A percentile compares a stretch with the other conserved stretches of the same genome.
Conservation (phyloP, 371 early-diverging fungal species). For the Haplosporangium sp. region DNA sequence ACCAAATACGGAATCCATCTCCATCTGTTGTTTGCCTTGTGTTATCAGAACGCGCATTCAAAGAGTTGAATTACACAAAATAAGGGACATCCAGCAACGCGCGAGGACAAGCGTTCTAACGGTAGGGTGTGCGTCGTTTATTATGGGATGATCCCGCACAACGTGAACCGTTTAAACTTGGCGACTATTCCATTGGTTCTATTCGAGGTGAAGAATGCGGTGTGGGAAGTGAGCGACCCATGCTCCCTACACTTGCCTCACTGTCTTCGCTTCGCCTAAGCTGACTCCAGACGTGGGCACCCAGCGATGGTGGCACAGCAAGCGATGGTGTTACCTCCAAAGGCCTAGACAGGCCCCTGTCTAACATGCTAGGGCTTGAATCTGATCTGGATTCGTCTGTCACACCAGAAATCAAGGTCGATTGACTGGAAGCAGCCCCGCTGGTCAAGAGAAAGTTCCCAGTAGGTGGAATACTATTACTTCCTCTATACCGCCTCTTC, state of each 20-base stretch:
- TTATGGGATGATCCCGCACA: no score
- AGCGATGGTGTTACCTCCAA: slow-evolving; percentile 1
- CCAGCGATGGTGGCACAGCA: slow-evolving; percentile 5
- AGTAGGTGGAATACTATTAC: background rate
- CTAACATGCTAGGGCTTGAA: background rate
- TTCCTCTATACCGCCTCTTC: background rate
- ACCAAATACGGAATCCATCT: no score
- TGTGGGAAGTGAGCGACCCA: slow-evolving; percentile 43
- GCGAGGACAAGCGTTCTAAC: no score
- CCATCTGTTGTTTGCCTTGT: no score
- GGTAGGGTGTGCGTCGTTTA: no score
- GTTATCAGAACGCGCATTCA: no score
- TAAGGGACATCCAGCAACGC: no score
- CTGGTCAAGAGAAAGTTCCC: background rate
- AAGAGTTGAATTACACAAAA: no score
- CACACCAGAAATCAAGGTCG: slow-evolving; percentile 11
- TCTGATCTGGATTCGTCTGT: background rate
- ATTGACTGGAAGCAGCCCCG: slow-evolving; percentile 22
- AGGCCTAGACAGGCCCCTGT: background rate
- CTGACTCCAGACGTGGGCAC: background rate
- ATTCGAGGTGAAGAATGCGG: slow-evolving; percentile 37
- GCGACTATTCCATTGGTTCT: slow-evolving; percentile 5
- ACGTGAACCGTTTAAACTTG: no score
- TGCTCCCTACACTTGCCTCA: slow-evolving; percentile 33
- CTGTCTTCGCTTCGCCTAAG: slow-evolving; percentile 22